Evolutionary conservation across 441 rosid genomes (phyloP).

Genomic region (Aleurites moluccanus): DNA sequence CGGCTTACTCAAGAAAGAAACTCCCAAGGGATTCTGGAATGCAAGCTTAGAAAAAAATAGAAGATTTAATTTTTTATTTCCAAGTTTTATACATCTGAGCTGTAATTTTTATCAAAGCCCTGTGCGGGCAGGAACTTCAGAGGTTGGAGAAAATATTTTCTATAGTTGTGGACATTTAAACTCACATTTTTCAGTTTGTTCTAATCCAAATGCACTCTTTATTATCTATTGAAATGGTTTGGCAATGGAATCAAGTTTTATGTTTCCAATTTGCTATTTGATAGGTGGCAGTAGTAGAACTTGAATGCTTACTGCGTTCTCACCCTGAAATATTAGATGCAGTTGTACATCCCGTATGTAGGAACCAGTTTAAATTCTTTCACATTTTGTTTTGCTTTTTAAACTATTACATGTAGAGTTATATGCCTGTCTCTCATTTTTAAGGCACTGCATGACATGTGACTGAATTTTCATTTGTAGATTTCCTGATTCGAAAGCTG

Average conservation of each 20-base stretch:
- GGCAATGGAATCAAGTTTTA: background rate
- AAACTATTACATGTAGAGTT: background rate
- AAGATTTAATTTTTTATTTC: too few relatives aligned
- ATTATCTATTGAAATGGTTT: background rate
- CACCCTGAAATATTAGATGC: slow-evolving; percentile 47
- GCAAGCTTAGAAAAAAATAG: too few relatives aligned
- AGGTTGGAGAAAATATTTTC: background rate
- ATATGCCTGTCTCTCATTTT: background rate
- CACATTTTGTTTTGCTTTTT: background rate
- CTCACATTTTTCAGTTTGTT: background rate
- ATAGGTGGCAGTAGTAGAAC: slow-evolving; percentile 62
- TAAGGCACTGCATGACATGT: background rate
- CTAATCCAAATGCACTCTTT: background rate
- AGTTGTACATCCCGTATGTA: slow-evolving; percentile 44
- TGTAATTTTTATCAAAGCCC: too few relatives aligned
- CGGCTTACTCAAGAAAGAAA: too few relatives aligned
- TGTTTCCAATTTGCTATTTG: background rate
- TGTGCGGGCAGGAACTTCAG: background rate
- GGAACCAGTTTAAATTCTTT: background rate
- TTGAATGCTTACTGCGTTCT: slow-evolving; percentile 53
- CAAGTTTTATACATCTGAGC: background rate
- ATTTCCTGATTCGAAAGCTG: slow-evolving; percentile 79
- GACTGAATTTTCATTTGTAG: slow-evolving; percentile 31
- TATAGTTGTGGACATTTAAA: background rate
- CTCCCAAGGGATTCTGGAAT: too few relatives aligned